Evolutionary conservation across 1,284 basidiomycete species (phyloP).

Genomic region (Uromyces viciae-fabae): DNA sequence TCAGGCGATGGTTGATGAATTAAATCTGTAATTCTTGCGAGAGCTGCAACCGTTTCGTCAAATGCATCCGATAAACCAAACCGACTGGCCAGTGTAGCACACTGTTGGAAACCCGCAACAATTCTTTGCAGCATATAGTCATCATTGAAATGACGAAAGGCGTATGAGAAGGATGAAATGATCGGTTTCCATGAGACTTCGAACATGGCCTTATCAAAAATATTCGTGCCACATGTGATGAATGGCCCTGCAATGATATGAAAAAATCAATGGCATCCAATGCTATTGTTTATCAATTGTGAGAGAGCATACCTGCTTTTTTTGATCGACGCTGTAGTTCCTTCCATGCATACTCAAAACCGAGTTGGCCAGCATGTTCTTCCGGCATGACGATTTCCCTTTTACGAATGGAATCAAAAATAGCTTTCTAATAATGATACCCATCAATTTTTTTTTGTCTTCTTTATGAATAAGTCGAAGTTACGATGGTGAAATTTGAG

Average conservation of each 20-base stretch:
- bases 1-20: conserved; percentile 46
- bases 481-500: neutral
- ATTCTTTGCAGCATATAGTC: conserved; percentile 92
- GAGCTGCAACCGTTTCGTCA: conserved; percentile 87
- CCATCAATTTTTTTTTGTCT: conserved; percentile 2
- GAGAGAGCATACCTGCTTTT: conserved; percentile 63
- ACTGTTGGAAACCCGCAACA: conserved; percentile 92
- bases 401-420: conserved; percentile 91
- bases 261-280: neutral
- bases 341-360: conserved; percentile 99
- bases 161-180: conserved; percentile 70
- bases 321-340: conserved; percentile 79
- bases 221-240: conserved; percentile 70
- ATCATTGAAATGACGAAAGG: conserved; percentile 89
- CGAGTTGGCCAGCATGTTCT: conserved; percentile 91
- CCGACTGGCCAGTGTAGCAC: conserved; percentile 83
- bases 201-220: conserved; percentile 91
- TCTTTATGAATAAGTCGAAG: neutral
- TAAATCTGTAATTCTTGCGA: conserved; percentile 63
- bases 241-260: conserved; percentile 62
- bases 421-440: conserved; percentile 63
- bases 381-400: conserved; percentile 96
- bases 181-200: conserved; percentile 82
- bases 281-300: neutral
- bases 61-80: conserved; percentile 91